phyloP scores from a whole-genome alignment of 495 filamentous ascomycete species.

The Lasiosphaeria miniovina region DNA sequence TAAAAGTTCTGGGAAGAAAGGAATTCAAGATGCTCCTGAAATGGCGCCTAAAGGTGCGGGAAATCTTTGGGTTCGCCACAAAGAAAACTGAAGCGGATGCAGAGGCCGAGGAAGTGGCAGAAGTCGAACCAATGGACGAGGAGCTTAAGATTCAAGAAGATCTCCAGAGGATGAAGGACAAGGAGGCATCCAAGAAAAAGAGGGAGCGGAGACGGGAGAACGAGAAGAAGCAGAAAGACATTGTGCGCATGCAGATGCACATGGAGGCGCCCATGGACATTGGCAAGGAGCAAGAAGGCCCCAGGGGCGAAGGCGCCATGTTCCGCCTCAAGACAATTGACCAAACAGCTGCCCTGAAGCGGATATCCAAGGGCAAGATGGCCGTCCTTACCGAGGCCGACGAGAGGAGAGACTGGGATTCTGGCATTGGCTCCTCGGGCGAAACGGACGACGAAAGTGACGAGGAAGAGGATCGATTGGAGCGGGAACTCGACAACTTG shows the following conservation, averaged over 20 bases:
- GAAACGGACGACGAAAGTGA: constrained; percentile 64
- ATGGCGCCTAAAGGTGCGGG: constrained; percentile 87
- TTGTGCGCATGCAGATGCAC: constrained; percentile 89
- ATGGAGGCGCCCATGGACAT: constrained; percentile 97
- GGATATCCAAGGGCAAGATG: constrained; percentile 78
- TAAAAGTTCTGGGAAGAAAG: constrained; percentile 87
- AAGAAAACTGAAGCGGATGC: constrained; percentile 60
- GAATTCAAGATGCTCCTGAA: constrained; percentile 91
- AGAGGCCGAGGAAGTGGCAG: constrained; percentile 67
- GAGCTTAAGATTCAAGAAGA: constrained; percentile 87
- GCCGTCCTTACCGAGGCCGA: constrained; percentile 52
- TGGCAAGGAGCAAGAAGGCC: constrained; percentile 84
- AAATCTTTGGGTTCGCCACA: constrained; percentile 80
- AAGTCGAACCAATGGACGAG: constrained; percentile 87
- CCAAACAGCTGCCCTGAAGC: constrained; percentile 63
- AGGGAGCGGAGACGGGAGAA: constrained; percentile 79
- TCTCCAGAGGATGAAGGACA: constrained; percentile 73
- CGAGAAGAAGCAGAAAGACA: constrained; percentile 85
- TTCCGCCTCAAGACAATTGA: constrained; percentile 81
- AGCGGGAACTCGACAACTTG: constrained; percentile 77
- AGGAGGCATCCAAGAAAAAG: constrained; percentile 70
- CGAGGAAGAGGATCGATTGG: constrained; percentile 75
- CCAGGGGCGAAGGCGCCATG: constrained; percentile 71
- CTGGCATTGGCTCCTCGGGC: constrained; percentile 50
- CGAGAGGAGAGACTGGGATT: constrained; percentile 57